Percentiles rank a stretch among this genome's conserved stretches.
Evolutionary conservation across 805 yeast species (phyloP).

Genomic region (Candida vartiovaarae): DNA sequence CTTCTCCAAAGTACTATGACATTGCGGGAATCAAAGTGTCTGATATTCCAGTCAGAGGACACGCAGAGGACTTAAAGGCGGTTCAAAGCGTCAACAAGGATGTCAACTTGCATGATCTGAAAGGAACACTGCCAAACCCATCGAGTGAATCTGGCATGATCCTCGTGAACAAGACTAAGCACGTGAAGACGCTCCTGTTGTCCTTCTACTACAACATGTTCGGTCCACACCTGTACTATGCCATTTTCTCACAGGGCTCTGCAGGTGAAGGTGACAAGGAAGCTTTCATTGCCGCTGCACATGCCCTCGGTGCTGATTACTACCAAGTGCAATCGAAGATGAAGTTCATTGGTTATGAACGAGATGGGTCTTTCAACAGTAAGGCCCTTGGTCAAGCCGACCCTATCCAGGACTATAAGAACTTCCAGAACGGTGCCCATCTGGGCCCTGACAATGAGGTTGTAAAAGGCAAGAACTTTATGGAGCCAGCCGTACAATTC

Average conservation of each 20-base stretch:
- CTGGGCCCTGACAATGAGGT: slow-evolving; percentile 13
- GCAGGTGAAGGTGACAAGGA: slow-evolving; percentile 76
- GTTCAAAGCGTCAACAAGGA: slow-evolving; percentile 15
- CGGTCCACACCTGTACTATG: slow-evolving; percentile 57
- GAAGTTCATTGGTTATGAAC: slow-evolving; percentile 30
- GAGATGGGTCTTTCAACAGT: slow-evolving; percentile 20
- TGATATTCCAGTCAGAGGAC: slow-evolving; percentile 29
- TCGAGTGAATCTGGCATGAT: slow-evolving; percentile 61
- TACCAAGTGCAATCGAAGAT: slow-evolving; percentile 36
- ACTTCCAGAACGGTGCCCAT: slow-evolving; percentile 15
- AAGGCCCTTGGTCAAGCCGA: slow-evolving; percentile 41
- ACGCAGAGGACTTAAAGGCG: slow-evolving; percentile 19
- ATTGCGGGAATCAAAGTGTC: slow-evolving; percentile 37
- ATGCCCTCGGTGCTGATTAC: slow-evolving; percentile 37
- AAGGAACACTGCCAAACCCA: slow-evolving; percentile 55
- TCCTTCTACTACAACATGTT: slow-evolving; percentile 51
- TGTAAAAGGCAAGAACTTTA: slow-evolving; percentile 9
- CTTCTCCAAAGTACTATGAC: slow-evolving; percentile 51
- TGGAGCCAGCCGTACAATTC: slow-evolving; percentile 28
- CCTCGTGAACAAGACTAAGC: slow-evolving; percentile 46
- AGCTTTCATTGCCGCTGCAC: slow-evolving; percentile 58
- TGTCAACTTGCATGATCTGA: slow-evolving; percentile 45
- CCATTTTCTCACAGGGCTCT: slow-evolving; percentile 56
- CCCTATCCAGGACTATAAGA: slow-evolving; percentile 23
- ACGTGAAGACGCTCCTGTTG: slow-evolving; percentile 43